Conservation (phyloP, 352 stramenopile genomes). For the Phytophthora pisi region DNA sequence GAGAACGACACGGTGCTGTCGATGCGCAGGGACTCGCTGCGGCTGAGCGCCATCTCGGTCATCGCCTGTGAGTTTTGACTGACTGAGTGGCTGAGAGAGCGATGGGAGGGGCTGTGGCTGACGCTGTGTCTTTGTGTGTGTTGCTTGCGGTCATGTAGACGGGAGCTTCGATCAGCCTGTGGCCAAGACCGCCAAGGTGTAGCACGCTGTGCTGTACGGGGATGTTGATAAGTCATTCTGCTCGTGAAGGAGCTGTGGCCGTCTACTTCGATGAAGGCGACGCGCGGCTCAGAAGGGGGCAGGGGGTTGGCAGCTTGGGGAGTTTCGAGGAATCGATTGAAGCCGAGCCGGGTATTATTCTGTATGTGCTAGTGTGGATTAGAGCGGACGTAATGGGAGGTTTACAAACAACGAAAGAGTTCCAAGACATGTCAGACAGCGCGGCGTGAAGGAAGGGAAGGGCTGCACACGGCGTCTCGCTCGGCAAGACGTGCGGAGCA, state of each 20-base stretch:
- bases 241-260: background rate
- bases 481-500: slow-evolving; percentile 3
- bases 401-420: too few species aligned
- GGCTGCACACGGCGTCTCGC: slow-evolving; percentile 1
- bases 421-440: background rate
- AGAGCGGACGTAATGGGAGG: slow-evolving; percentile 26
- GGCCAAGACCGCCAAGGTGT: slow-evolving; percentile 35
- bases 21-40: slow-evolving; percentile 39
- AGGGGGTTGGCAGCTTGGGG: too few species aligned
- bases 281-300: background rate
- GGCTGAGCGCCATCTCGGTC: slow-evolving; percentile 46
- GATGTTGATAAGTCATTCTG: background rate
- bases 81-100: background rate
- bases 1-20: slow-evolving; percentile 53
- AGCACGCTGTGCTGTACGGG: background rate
- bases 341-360: slow-evolving; percentile 22
- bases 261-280: slow-evolving; percentile 18
- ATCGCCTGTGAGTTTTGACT: slow-evolving; percentile 46
- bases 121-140: background rate
- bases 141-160: slow-evolving; percentile 26
- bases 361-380: slow-evolving; percentile 43
- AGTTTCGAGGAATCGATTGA: too few species aligned
- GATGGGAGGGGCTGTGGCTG: slow-evolving; percentile 1
- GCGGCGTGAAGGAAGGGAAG: background rate
- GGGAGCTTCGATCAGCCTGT: slow-evolving; percentile 45